Percentiles rank a stretch among this genome's conserved stretches.
Evolutionary conservation across 1,139 yeast species (phyloP).

Genomic region (Yamadazyma dendronema): DNA sequence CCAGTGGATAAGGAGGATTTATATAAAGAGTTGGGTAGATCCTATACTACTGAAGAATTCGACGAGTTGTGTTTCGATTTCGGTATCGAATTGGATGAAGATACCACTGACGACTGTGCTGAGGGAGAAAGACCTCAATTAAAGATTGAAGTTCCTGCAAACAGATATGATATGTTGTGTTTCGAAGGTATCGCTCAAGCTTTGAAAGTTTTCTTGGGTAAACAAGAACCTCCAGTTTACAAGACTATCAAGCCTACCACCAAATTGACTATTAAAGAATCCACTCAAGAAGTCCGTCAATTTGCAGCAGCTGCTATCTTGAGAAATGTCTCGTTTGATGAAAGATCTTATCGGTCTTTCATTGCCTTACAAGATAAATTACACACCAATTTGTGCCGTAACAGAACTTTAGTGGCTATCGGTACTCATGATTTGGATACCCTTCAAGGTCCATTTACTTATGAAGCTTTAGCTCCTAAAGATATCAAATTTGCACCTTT

Average conservation of each 20-base stretch:
- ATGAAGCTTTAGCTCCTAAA: slow-evolving; percentile 79
- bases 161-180: slow-evolving; percentile 96
- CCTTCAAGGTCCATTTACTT: slow-evolving; percentile 80
- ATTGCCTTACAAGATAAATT: slow-evolving; percentile 94
- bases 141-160: slow-evolving; percentile 97
- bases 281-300: slow-evolving; percentile 76
- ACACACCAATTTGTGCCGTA: slow-evolving; percentile 93
- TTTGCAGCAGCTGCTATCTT: slow-evolving; percentile 93
- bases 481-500: slow-evolving; percentile 81
- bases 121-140: slow-evolving; percentile 90
- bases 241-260: slow-evolving; percentile 58
- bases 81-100: slow-evolving; percentile 97
- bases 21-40: slow-evolving; percentile 74
- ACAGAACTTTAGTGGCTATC: slow-evolving; percentile 94
- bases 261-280: slow-evolving; percentile 69
- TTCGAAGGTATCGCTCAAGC: slow-evolving; percentile 98
- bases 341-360: slow-evolving; percentile 87
- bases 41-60: slow-evolving; percentile 86
- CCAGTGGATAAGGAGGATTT: slow-evolving; percentile 93
- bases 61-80: slow-evolving; percentile 97
- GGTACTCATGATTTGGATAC: slow-evolving; percentile 96
- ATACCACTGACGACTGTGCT: slow-evolving; percentile 75
- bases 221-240: slow-evolving; percentile 62
- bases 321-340: slow-evolving; percentile 77
- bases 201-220: slow-evolving; percentile 83